Percentiles rank a stretch among this genome's conserved stretches.
These are phyloP conservation scores for Didymella lethalis DNA, from an alignment of 2,329 filamentous ascomycete genomes.

Conservation along the genomic window DNA sequence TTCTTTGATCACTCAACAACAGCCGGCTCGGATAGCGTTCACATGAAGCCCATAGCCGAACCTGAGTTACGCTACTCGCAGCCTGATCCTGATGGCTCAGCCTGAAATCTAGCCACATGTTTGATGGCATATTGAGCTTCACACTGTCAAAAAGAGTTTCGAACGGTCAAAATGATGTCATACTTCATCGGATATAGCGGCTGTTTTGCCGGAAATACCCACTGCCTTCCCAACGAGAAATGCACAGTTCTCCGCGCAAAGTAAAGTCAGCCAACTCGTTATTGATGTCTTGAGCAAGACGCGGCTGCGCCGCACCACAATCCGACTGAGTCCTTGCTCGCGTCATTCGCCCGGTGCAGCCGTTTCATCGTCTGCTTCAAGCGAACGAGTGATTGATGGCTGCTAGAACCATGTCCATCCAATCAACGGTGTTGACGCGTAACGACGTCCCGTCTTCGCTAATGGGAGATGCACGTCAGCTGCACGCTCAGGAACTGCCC, in stretches of 20 bases:
- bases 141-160: neutral
- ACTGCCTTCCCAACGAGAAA: neutral
- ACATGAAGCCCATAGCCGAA: neutral
- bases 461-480: constrained; percentile 5
- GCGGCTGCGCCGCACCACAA: neutral
- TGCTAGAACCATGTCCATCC: neutral
- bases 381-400: neutral
- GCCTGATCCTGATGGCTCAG: neutral
- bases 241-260: neutral
- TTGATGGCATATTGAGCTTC: neutral
- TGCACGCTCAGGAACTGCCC: constrained; percentile 14
- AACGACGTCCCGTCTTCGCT: constrained; percentile 8
- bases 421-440: neutral
- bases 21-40: constrained; percentile 6
- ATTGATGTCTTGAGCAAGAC: neutral
- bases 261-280: neutral
- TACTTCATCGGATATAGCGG: constrained; percentile 2
- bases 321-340: neutral
- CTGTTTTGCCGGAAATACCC: constrained; percentile 1
- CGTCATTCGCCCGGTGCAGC: neutral
- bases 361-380: neutral
- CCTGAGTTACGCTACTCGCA: neutral
- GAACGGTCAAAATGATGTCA: constrained; percentile 10
- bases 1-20: neutral
- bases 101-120: neutral